phyloP scores from a whole-genome alignment of 345 rosid species.

The Salix caprea region DNA sequence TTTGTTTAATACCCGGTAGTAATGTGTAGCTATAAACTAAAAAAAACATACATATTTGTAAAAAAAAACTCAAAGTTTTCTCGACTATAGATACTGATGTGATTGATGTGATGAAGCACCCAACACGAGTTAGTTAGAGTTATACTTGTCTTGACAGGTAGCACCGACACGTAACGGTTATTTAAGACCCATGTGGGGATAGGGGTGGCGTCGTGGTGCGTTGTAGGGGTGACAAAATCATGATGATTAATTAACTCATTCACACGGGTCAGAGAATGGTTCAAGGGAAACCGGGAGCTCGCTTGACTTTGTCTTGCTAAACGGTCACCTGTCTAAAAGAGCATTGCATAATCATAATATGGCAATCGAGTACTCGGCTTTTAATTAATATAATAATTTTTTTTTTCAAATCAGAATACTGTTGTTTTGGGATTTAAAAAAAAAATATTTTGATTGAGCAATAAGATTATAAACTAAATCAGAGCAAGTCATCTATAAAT shows the following conservation, averaged over 20 bases:
- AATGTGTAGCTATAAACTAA: not conserved
- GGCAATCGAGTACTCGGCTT: not conserved
- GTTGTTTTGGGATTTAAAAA: no score
- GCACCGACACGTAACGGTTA: slow-evolving; percentile 1
- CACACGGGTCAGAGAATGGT: not conserved
- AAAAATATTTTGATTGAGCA: no score
- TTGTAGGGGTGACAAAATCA: not conserved
- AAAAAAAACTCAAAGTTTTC: not conserved
- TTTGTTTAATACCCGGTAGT: not conserved
- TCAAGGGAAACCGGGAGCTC: not conserved
- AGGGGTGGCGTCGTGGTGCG: slow-evolving; percentile 8
- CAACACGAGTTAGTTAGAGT: not conserved
- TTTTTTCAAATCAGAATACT: no score
- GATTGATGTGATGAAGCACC: not conserved
- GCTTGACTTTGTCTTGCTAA: not conserved
- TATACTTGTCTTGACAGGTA: not conserved
- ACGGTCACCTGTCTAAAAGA: not conserved
- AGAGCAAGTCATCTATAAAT: no score
- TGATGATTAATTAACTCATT: not conserved
- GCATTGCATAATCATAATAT: not conserved
- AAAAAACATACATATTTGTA: not conserved
- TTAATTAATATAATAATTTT: not conserved
- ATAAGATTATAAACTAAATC: no score
- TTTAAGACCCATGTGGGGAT: not conserved
- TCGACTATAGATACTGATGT: not conserved